These are phyloP conservation scores for Rutstroemia sp. DNA, from an alignment of 2,329 filamentous ascomycete genomes.

Conservation along the genomic window DNA sequence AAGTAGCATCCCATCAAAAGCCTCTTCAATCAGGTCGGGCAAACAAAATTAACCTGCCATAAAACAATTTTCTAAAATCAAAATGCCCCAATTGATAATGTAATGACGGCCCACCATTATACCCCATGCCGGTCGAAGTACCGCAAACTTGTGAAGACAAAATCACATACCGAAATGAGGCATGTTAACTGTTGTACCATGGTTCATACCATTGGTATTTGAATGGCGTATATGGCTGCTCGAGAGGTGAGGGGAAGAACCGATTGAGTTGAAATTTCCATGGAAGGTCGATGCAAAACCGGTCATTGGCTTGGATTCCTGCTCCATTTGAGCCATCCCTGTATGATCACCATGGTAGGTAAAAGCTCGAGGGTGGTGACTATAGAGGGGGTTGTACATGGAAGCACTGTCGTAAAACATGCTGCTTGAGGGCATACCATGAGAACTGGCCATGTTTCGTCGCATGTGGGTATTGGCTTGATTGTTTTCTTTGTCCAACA, in stretches of 20 bases:
- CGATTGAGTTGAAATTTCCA: constrained; percentile 16
- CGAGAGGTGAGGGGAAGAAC: constrained; percentile 1
- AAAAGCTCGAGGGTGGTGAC: constrained; percentile 19
- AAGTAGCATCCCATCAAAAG: constrained; percentile 1
- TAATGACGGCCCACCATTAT: background rate
- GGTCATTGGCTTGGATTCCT: constrained; percentile 1
- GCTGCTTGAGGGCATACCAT: constrained; percentile 20
- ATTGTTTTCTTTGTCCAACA: constrained; percentile 24
- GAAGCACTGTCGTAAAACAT: constrained; percentile 20
- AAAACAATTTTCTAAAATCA: constrained; percentile 1
- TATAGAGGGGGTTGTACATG: constrained; percentile 25
- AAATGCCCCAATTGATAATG: background rate
- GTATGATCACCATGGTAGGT: constrained; percentile 10
- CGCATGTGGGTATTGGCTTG: constrained; percentile 13
- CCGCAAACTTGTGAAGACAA: background rate
- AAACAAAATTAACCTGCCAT: constrained; percentile 1
- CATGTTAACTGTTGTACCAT: constrained; percentile 6
- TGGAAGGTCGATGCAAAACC: constrained; percentile 10
- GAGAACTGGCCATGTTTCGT: constrained; percentile 16
- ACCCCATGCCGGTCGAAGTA: background rate
- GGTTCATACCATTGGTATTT: background rate
- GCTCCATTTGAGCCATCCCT: background rate
- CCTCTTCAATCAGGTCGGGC: background rate
- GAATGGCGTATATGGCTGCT: constrained; percentile 6
- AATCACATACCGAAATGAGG: constrained; percentile 14